Conservation (phyloP, 495 filamentous ascomycete species). For the Penicilliopsis zonata region DNA sequence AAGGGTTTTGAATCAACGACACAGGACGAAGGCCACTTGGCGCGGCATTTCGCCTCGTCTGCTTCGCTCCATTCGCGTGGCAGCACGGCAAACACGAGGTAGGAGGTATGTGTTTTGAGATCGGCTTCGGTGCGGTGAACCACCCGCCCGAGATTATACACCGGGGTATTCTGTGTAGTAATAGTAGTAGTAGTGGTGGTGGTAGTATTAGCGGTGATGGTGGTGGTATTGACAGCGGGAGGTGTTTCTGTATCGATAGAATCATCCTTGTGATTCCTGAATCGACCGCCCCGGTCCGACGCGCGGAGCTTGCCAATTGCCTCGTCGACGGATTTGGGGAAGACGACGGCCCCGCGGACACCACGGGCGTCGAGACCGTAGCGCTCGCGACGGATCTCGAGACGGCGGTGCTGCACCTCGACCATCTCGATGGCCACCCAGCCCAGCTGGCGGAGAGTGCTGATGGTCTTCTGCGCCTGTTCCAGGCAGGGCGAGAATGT, state of each 20-base stretch:
- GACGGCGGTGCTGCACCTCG: conserved; percentile 60
- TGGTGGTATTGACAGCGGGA: conserved; percentile 8
- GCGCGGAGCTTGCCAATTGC: conserved; percentile 58
- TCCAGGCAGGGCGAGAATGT: conserved; percentile 96
- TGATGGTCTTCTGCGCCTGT: conserved; percentile 76
- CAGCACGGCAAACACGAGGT: conserved; percentile 85
- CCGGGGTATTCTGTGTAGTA: conserved; percentile 12
- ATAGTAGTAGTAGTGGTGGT: conserved; percentile 4
- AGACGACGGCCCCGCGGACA: conserved; percentile 44
- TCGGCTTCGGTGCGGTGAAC: conserved; percentile 74
- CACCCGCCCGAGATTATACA: conserved; percentile 56
- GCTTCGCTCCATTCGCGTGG: conserved; percentile 74
- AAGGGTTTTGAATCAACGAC: conserved; percentile 17
- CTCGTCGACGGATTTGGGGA: conserved; percentile 61
- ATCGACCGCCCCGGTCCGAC: conserved; percentile 54
- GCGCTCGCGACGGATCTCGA: conserved; percentile 76
- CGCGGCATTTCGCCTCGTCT: conserved; percentile 59
- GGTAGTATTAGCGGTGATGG: conserved; percentile 4
- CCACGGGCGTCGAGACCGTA: conserved; percentile 52
- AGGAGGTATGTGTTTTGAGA: conserved; percentile 88
- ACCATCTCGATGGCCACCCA: conserved; percentile 94
- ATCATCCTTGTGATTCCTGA: conserved; percentile 24
- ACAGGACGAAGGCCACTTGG: conserved; percentile 44
- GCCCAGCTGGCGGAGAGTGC: conserved; percentile 59
- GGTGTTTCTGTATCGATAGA: conserved; percentile 4